Evolutionary conservation across 768 basidiomycete species (phyloP).

Genomic region (Rubroboletus pulcherrimus): DNA sequence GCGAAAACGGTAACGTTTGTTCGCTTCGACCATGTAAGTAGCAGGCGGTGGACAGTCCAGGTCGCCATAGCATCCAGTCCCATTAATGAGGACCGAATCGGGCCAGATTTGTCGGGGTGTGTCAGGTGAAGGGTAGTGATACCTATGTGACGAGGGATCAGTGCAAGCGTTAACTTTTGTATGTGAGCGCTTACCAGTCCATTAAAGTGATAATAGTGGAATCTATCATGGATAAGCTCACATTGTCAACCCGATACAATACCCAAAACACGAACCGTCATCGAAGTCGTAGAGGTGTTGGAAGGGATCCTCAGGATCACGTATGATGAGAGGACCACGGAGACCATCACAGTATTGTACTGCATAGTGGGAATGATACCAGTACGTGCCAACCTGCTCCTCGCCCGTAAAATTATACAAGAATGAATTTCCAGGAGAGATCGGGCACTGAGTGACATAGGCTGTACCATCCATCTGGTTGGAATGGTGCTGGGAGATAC

Average conservation of each 20-base stretch:
- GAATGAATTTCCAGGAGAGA: constrained; percentile 8
- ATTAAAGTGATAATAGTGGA: not conserved
- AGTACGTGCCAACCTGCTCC: constrained; percentile 16
- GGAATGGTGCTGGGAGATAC: constrained; percentile 22
- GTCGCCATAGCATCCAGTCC: constrained; percentile 34
- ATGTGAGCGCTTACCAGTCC: not conserved
- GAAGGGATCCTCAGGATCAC: constrained; percentile 21
- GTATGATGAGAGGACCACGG: constrained; percentile 13
- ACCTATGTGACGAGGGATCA: constrained; percentile 7
- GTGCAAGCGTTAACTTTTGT: not conserved
- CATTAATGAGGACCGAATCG: constrained; percentile 40
- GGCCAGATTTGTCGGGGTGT: constrained; percentile 15
- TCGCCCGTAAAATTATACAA: not conserved
- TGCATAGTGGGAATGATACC: not conserved
- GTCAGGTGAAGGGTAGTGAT: constrained; percentile 12
- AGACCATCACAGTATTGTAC: constrained; percentile 36
- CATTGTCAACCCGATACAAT: not conserved
- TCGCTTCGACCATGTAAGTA: constrained; percentile 31
- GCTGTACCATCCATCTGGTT: constrained; percentile 31
- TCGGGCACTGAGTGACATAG: constrained; percentile 42
- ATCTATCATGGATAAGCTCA: not conserved
- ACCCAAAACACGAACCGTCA: constrained; percentile 13
- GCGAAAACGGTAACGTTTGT: constrained; percentile 39
- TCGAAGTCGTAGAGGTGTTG: constrained; percentile 17
- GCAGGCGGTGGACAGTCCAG: constrained; percentile 19